phyloP scores from a whole-genome alignment of 345 rosid species.

The Garcia nutans region DNA sequence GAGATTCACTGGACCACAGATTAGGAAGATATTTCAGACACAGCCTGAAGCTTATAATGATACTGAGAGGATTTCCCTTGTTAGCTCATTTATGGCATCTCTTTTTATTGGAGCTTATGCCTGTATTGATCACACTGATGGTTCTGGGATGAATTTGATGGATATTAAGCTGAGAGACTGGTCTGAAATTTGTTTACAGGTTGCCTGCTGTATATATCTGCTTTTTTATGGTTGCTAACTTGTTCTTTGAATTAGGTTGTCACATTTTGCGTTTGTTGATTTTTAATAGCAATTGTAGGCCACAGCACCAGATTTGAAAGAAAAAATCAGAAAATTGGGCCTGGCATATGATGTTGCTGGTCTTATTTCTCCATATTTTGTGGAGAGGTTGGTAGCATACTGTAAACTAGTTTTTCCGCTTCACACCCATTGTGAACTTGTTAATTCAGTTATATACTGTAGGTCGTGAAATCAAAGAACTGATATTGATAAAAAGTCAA shows the following conservation, averaged over 20 bases:
- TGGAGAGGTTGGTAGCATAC: conserved; percentile 55
- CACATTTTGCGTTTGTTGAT: conserved; percentile 3
- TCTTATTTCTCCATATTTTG: conserved; percentile 70
- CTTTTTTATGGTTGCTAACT: conserved; percentile 6
- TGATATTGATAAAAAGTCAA: neutral
- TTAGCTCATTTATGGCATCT: conserved; percentile 95
- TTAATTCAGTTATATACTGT: no score
- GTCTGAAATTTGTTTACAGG: conserved; percentile 70
- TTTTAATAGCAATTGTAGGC: conserved; percentile 46
- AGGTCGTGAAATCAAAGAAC: neutral
- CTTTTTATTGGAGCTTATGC: conserved; percentile 74
- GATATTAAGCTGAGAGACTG: conserved; percentile 65
- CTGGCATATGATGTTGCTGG: conserved; percentile 94
- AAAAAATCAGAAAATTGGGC: conserved; percentile 80
- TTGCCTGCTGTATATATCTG: conserved; percentile 26
- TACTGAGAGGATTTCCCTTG: conserved; percentile 86
- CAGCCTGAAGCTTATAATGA: conserved; percentile 48
- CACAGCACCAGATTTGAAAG: conserved; percentile 79
- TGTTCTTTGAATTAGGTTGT: neutral
- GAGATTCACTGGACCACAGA: conserved; percentile 89
- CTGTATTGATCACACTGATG: conserved; percentile 82
- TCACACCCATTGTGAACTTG: neutral
- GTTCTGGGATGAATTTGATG: conserved; percentile 97
- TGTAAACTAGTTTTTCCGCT: neutral
- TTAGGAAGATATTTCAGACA: conserved; percentile 55